Conservation (phyloP, 2,329 filamentous ascomycete genomes). For the Sporothrix globosa region DNA sequence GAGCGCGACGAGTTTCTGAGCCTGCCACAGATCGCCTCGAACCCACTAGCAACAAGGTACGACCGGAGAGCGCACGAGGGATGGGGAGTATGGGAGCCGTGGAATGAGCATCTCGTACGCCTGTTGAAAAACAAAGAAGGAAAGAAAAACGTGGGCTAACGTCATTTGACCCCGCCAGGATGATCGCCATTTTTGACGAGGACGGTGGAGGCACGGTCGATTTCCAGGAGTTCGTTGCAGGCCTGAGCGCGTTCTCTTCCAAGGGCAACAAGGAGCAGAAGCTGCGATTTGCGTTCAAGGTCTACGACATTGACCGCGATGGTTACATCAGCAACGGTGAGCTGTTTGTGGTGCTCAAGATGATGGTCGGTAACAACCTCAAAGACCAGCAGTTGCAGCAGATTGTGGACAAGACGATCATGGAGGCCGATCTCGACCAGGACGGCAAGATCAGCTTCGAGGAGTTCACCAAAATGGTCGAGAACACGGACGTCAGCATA, state of each 20-base stretch:
- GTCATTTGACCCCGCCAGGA: slow-evolving; percentile 54
- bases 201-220: slow-evolving; percentile 97
- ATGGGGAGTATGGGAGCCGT: background rate
- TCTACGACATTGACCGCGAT: slow-evolving; percentile 98
- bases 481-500: slow-evolving; percentile 82
- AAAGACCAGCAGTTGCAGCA: slow-evolving; percentile 99
- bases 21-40: slow-evolving; percentile 95
- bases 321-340: slow-evolving; percentile 99
- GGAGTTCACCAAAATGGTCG: slow-evolving; percentile 98
- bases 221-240: slow-evolving; percentile 97
- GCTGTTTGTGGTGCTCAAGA: slow-evolving; percentile 98
- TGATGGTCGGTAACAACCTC: slow-evolving; percentile 99
- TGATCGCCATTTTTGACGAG: slow-evolving; percentile 99
- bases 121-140: no score
- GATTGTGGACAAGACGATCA: slow-evolving; percentile 99
- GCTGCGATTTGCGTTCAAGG: slow-evolving; percentile 95
- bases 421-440: slow-evolving; percentile 95
- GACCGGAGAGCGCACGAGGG: slow-evolving; percentile 29
- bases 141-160: background rate
- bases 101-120: background rate
- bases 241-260: slow-evolving; percentile 91
- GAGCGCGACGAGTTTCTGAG: slow-evolving; percentile 98
- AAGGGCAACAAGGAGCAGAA: slow-evolving; percentile 99
- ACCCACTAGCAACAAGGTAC: slow-evolving; percentile 92
- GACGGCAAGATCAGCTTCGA: slow-evolving; percentile 99